These are phyloP conservation scores for Eucalyptus polybractea DNA, from an alignment of 345 rosid species.

Conservation along the genomic window DNA sequence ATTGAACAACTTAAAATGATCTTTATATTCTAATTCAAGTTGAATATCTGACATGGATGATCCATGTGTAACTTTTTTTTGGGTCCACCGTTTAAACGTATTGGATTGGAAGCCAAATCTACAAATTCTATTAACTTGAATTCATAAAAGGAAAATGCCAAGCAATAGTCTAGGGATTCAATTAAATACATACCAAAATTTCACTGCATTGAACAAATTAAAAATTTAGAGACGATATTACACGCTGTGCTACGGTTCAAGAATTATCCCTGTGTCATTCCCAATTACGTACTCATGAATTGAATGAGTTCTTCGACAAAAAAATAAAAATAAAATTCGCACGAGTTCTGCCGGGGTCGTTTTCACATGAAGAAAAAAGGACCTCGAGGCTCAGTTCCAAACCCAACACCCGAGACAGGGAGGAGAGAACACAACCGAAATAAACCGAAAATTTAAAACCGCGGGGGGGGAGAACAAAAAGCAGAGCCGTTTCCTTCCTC, in stretches of 20 bases:
- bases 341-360: not conserved
- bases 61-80: not conserved
- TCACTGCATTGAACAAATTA: accelerated
- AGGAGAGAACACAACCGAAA: not conserved
- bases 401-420: not conserved
- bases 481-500: not conserved
- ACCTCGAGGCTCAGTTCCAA: not conserved
- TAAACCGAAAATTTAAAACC: not conserved
- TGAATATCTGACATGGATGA: accelerated
- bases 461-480: not conserved
- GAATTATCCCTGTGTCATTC: not conserved
- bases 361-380: not conserved
- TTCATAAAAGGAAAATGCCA: accelerated
- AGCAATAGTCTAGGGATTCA: accelerated
- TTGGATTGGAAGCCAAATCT: accelerated
- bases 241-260: accelerated
- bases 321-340: no score
- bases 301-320: not conserved
- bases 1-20: not conserved
- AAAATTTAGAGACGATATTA: accelerated
- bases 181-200: not conserved
- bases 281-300: not conserved
- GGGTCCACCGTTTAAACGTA: accelerated
- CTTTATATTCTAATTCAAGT: not conserved
- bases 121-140: not conserved